Conservation (phyloP, 371 early-diverging fungal genomes). For the Saksenaea oblongispora region DNA sequence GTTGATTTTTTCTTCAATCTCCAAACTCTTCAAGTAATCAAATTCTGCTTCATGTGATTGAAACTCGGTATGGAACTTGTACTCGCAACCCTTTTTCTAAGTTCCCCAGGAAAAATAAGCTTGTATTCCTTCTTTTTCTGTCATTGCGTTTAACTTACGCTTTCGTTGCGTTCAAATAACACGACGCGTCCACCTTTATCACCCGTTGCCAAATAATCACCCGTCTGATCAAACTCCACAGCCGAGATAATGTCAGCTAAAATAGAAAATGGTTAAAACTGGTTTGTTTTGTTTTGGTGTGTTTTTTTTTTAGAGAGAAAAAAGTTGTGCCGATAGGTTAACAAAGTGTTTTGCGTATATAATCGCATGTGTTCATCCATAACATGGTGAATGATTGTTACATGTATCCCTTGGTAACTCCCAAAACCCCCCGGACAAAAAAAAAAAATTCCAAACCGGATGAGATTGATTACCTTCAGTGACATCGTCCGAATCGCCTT, state of each 20-base stretch:
- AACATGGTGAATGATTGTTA: not conserved
- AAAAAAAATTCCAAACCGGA: not conserved
- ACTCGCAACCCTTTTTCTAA: constrained; percentile 98
- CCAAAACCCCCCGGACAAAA: not conserved
- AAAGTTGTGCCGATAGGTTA: not conserved
- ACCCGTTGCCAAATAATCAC: constrained; percentile 91
- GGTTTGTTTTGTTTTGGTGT: not conserved
- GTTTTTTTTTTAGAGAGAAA: too few relatives aligned
- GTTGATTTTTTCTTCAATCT: constrained; percentile 99
- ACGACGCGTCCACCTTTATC: constrained; percentile 95
- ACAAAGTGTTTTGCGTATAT: not conserved
- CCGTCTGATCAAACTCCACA: constrained; percentile 94
- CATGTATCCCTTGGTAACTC: not conserved
- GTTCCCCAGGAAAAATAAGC: not conserved
- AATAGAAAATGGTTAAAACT: not conserved
- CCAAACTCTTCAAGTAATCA: constrained; percentile 98
- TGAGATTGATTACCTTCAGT: constrained; percentile 84
- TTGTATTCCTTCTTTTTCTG: not conserved
- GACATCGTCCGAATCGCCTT: constrained; percentile 96
- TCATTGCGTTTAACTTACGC: constrained; percentile 61
- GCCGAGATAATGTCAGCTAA: constrained; percentile 93
- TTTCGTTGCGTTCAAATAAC: constrained; percentile 94
- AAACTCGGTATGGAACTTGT: constrained; percentile 98
- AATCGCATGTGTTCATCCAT: not conserved
- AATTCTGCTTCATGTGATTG: constrained; percentile 99